phyloP scores from a whole-genome alignment of 345 rosid genomes.

The Turnera subulata region DNA sequence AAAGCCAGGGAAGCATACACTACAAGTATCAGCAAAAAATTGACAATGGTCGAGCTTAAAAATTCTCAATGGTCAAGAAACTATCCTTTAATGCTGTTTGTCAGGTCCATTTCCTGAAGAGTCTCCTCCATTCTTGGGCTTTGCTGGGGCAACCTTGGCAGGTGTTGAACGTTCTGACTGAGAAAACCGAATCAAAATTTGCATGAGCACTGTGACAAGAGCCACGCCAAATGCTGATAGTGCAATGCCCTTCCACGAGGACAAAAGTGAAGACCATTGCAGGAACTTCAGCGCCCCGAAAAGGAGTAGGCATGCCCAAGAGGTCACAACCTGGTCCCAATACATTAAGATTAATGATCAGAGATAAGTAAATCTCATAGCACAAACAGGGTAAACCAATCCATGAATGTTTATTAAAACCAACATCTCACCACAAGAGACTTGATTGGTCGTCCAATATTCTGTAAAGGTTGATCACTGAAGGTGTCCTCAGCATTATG shows the following conservation, averaged over 20 bases:
- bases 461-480: slow-evolving; percentile 25
- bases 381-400: neutral
- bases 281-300: slow-evolving; percentile 31
- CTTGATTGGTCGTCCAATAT: slow-evolving; percentile 24
- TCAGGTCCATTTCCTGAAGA: slow-evolving; percentile 23
- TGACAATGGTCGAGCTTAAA: neutral
- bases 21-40: slow-evolving; percentile 6
- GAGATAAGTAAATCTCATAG: neutral
- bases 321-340: slow-evolving; percentile 22
- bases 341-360: neutral
- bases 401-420: neutral
- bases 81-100: slow-evolving; percentile 33
- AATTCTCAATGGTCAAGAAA: slow-evolving; percentile 4
- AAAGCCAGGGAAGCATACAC: neutral
- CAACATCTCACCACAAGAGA: slow-evolving; percentile 29
- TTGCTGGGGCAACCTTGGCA: slow-evolving; percentile 49
- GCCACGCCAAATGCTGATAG: slow-evolving; percentile 9
- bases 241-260: slow-evolving; percentile 23
- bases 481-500: slow-evolving; percentile 25
- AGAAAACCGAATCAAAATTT: slow-evolving; percentile 26
- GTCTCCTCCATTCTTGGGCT: slow-evolving; percentile 35
- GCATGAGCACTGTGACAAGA: slow-evolving; percentile 22
- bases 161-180: slow-evolving; percentile 33
- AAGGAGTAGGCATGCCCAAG: slow-evolving; percentile 23
- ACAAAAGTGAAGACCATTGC: slow-evolving; percentile 28